Evolutionary conservation across 2,329 filamentous ascomycete genomes (phyloP).

Genomic region (Ascochyta rabiei): DNA sequence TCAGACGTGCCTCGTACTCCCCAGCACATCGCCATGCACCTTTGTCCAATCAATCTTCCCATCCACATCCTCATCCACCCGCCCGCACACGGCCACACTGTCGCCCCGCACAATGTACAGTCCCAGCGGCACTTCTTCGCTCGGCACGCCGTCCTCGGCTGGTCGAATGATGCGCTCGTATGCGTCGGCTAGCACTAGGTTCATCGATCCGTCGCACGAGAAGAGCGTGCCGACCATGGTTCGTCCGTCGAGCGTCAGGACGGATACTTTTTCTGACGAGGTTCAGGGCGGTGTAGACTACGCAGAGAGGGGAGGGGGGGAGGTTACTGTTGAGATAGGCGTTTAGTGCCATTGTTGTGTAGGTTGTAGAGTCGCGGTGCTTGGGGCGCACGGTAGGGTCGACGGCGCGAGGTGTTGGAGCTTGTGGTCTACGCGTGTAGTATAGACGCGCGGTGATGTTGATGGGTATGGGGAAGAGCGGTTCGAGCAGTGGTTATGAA

Average conservation of each 20-base stretch:
- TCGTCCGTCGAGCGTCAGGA: slow-evolving; percentile 90
- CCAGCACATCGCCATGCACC: slow-evolving; percentile 83
- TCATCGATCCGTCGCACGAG: slow-evolving; percentile 89
- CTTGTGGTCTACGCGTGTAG: background rate
- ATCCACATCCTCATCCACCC: slow-evolving; percentile 90
- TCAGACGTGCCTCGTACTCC: slow-evolving; percentile 75
- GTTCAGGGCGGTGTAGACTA: slow-evolving; percentile 14
- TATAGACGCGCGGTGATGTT: too few relatives aligned
- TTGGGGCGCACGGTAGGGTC: background rate
- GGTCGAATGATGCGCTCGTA: slow-evolving; percentile 90
- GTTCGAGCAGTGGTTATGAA: background rate
- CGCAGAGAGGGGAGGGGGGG: background rate
- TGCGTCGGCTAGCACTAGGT: slow-evolving; percentile 83
- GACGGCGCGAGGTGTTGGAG: background rate
- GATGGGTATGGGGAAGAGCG: background rate
- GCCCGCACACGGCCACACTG: slow-evolving; percentile 87
- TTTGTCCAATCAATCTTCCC: slow-evolving; percentile 90
- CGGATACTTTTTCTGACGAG: slow-evolving; percentile 79
- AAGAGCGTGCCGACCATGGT: slow-evolving; percentile 77
- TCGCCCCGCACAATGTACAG: slow-evolving; percentile 93
- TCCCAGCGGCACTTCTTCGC: slow-evolving; percentile 80
- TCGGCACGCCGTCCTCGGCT: slow-evolving; percentile 80
- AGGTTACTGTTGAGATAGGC: slow-evolving; percentile 51
- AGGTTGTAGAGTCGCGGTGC: background rate
- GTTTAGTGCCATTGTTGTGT: slow-evolving; percentile 49